Conservation (phyloP, 2,329 filamentous ascomycete genomes). For the Xylaria sp. region DNA sequence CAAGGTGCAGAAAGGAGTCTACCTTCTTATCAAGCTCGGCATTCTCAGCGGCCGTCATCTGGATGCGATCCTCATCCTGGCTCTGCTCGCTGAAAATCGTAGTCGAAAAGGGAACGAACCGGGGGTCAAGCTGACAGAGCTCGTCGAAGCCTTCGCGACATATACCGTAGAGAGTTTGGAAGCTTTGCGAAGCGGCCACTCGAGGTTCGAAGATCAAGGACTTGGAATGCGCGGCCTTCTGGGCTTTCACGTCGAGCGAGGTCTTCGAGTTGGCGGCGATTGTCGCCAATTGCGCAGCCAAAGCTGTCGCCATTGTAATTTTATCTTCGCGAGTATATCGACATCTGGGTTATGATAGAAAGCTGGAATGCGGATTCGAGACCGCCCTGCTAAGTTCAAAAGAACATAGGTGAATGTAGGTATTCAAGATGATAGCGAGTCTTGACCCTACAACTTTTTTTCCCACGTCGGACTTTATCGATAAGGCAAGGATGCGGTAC, state of each 20-base stretch:
- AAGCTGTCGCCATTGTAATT: constrained; percentile 78
- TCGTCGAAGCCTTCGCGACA: constrained; percentile 92
- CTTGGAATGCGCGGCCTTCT: constrained; percentile 91
- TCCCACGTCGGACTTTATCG: constrained; percentile 33
- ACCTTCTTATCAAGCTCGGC: constrained; percentile 80
- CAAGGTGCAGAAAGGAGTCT: constrained; percentile 84
- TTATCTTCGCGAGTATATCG: constrained; percentile 13
- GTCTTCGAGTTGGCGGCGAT: constrained; percentile 91
- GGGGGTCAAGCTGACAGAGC: constrained; percentile 84
- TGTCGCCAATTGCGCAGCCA: constrained; percentile 92
- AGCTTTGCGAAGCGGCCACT: constrained; percentile 87
- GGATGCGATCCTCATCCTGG: constrained; percentile 84
- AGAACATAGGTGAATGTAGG: neutral
- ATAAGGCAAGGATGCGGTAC: constrained; percentile 18
- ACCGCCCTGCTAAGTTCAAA: constrained; percentile 5
- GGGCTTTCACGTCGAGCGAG: constrained; percentile 90
- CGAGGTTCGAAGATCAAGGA: constrained; percentile 92
- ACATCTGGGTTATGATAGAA: constrained; percentile 29
- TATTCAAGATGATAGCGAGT: constrained; percentile 11
- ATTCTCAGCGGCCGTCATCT: constrained; percentile 86
- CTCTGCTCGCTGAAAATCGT: constrained; percentile 95
- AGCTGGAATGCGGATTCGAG: constrained; percentile 10
- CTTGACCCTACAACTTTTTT: constrained; percentile 38
- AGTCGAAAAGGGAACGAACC: constrained; percentile 78
- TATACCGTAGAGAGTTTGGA: constrained; percentile 86